Evolutionary conservation across 2,329 filamentous ascomycete species (phyloP).

Genomic region (Volutella citrinella): DNA sequence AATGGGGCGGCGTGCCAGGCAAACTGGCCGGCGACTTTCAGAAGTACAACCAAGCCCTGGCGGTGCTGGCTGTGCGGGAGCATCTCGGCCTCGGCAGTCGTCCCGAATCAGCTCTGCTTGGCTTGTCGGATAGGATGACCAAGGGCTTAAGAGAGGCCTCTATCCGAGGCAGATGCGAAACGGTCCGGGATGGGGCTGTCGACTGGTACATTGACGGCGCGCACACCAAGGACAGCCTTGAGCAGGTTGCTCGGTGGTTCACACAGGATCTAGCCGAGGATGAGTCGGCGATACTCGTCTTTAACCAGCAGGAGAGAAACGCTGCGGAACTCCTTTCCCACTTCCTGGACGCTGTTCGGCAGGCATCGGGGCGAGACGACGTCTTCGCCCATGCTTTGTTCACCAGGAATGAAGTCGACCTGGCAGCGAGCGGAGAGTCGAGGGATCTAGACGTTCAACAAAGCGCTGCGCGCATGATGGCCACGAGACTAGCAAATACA

Average conservation of each 20-base stretch:
- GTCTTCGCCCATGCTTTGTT: conserved; percentile 75
- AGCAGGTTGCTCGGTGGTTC: conserved; percentile 76
- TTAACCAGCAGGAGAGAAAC: conserved; percentile 90
- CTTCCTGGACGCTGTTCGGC: conserved; percentile 56
- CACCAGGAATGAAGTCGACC: conserved; percentile 63
- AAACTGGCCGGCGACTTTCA: conserved; percentile 51
- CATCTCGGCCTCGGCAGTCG: conserved; percentile 44
- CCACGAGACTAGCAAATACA: conserved; percentile 46
- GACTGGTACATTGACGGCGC: conserved; percentile 85
- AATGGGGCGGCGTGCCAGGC: conserved; percentile 41
- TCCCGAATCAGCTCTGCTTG: conserved; percentile 18
- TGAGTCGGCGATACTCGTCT: conserved; percentile 61
- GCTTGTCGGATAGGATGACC: conserved; percentile 46
- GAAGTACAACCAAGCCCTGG: conserved; percentile 57
- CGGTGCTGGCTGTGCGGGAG: conserved; percentile 52
- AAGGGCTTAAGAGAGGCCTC: conserved; percentile 64
- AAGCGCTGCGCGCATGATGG: conserved; percentile 61
- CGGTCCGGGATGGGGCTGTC: conserved; percentile 48
- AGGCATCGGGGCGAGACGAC: conserved; percentile 32
- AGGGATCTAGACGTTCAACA: conserved; percentile 61
- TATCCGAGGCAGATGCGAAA: conserved; percentile 77
- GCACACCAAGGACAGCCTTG: conserved; percentile 81
- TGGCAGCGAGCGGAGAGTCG: conserved; percentile 29
- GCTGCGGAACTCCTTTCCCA: conserved; percentile 61
- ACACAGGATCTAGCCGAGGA: conserved; percentile 41